Evolutionary conservation across 495 filamentous ascomycete genomes (phyloP).

Genomic region (Recurvomyces mirabilis): DNA sequence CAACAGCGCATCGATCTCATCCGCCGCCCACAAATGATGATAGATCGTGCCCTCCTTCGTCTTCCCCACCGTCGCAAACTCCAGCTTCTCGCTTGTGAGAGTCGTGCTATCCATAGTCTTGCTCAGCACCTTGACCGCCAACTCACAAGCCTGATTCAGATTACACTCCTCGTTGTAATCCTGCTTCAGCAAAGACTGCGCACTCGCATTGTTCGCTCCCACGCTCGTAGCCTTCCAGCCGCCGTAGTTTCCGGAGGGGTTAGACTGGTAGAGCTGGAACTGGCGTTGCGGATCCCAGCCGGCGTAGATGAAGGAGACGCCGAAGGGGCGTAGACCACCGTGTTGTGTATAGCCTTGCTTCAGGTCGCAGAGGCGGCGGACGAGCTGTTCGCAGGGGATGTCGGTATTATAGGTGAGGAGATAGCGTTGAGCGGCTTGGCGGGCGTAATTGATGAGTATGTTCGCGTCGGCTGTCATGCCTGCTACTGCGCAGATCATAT

Average conservation of each 20-base stretch:
- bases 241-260: slow-evolving; percentile 98
- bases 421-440: slow-evolving; percentile 89
- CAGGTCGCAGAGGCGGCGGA: slow-evolving; percentile 89
- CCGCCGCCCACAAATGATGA: slow-evolving; percentile 93
- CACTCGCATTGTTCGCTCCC: slow-evolving; percentile 94
- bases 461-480: slow-evolving; percentile 99
- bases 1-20: slow-evolving; percentile 88
- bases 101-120: slow-evolving; percentile 99
- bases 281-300: slow-evolving; percentile 89
- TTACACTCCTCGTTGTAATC: slow-evolving; percentile 98
- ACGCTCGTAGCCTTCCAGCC: slow-evolving; percentile 98
- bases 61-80: slow-evolving; percentile 96
- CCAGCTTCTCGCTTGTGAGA: slow-evolving; percentile 97
- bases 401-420: slow-evolving; percentile 99
- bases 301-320: slow-evolving; percentile 98
- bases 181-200: slow-evolving; percentile 95
- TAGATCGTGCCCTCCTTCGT: slow-evolving; percentile 91
- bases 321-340: slow-evolving; percentile 92
- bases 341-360: slow-evolving; percentile 99
- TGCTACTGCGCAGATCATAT: slow-evolving; percentile 99
- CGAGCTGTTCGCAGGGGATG: slow-evolving; percentile 97
- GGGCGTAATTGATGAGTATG: slow-evolving; percentile 99
- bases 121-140: slow-evolving; percentile 97
- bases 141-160: slow-evolving; percentile 88
- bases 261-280: slow-evolving; percentile 99